These are phyloP conservation scores for Diaporthe citriasiana DNA, from an alignment of 2,329 filamentous ascomycete genomes.

Conservation along the genomic window DNA sequence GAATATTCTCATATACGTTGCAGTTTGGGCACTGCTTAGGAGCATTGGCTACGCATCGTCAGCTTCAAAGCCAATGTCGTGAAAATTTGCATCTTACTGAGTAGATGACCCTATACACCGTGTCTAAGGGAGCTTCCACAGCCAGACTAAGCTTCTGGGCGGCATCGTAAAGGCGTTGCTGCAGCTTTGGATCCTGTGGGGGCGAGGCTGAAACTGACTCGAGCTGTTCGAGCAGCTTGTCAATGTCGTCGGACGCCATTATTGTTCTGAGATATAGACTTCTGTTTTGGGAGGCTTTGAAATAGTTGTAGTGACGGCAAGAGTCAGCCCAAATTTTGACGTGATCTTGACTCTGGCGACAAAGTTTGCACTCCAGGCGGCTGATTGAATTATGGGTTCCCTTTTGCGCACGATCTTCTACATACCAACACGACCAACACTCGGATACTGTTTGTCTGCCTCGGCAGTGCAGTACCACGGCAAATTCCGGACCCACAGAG, in stretches of 20 bases:
- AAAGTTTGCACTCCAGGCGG: too few relatives aligned
- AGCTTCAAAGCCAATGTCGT: background rate
- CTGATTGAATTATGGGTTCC: background rate
- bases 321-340: too few relatives aligned
- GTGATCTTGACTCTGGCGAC: too few relatives aligned
- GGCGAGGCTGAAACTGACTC: constrained; percentile 26
- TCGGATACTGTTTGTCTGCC: too few relatives aligned
- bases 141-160: constrained; percentile 5
- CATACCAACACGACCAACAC: background rate
- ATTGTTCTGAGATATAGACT: background rate
- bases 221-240: constrained; percentile 19
- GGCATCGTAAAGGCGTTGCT: constrained; percentile 9
- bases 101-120: constrained; percentile 24
- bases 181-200: background rate
- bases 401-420: too few relatives aligned
- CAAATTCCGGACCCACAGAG: background rate
- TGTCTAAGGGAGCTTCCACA: constrained; percentile 25
- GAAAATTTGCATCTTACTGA: background rate
- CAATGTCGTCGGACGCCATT: constrained; percentile 1
- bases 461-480: background rate
- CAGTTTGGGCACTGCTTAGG: constrained; percentile 28
- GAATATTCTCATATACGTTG: constrained; percentile 34
- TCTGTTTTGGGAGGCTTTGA: background rate
- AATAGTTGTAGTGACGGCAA: background rate
- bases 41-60: constrained; percentile 27